Conservation (phyloP, 305 asterid genomes). For the Fraxinus angustifolia region DNA sequence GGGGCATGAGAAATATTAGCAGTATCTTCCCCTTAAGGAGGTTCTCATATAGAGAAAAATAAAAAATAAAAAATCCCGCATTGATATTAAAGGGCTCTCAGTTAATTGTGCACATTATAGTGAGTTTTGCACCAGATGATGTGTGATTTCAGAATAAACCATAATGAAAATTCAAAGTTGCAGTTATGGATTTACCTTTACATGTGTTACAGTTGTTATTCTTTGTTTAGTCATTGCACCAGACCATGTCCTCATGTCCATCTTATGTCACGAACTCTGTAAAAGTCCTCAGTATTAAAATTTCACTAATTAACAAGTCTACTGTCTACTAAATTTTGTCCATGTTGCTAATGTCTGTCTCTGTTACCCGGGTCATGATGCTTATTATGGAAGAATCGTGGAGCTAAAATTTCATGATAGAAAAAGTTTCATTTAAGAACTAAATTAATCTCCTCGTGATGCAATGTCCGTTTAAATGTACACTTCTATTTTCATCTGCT, state of each 20-base stretch:
- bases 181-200: neutral
- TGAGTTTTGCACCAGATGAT: neutral
- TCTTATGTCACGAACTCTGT: neutral
- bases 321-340: neutral
- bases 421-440: neutral
- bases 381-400: neutral
- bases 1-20: neutral
- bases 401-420: neutral
- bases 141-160: neutral
- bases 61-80: neutral
- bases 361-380: neutral
- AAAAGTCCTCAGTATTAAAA: neutral
- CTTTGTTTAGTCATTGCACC: neutral
- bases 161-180: neutral
- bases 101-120: neutral
- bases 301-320: neutral
- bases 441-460: neutral
- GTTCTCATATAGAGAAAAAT: neutral
- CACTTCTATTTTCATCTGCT: neutral
- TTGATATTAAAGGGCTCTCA: neutral
- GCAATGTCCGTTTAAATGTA: neutral
- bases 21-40: neutral
- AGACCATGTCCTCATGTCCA: neutral
- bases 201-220: neutral
- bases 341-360: neutral